Percentiles rank a stretch among this genome's conserved stretches.
Evolutionary conservation across 1,284 basidiomycete species (phyloP).

Genomic region (Cutaneotrichosporon cutaneum): DNA sequence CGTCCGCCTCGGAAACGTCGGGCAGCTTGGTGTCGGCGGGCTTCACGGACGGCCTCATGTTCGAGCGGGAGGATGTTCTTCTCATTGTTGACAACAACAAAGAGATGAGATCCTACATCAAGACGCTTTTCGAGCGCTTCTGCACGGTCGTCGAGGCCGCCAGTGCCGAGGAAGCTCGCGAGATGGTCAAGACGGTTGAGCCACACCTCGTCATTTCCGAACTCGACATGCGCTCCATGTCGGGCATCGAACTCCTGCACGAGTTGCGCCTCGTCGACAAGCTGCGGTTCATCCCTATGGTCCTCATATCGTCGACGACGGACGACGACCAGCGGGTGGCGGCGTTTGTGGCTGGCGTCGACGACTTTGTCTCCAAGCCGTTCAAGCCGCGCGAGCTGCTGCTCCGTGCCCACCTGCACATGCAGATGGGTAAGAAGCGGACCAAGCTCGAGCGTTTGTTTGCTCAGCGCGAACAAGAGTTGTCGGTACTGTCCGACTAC

Average conservation of each 20-base stretch:
- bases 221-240: slow-evolving; percentile 48
- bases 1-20: background rate
- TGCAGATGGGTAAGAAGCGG: slow-evolving; percentile 49
- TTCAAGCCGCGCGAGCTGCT: slow-evolving; percentile 53
- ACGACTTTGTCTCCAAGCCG: slow-evolving; percentile 50
- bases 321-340: slow-evolving; percentile 43
- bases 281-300: slow-evolving; percentile 34
- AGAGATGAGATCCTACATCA: slow-evolving; percentile 49
- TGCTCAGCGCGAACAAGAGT: slow-evolving; percentile 39
- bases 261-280: slow-evolving; percentile 27
- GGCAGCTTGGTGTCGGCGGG: background rate
- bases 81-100: slow-evolving; percentile 39
- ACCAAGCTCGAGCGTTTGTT: slow-evolving; percentile 42
- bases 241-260: slow-evolving; percentile 38
- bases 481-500: slow-evolving; percentile 48
- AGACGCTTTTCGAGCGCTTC: slow-evolving; percentile 42
- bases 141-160: slow-evolving; percentile 49
- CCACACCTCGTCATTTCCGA: slow-evolving; percentile 45
- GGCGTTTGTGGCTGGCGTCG: slow-evolving; percentile 52
- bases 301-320: slow-evolving; percentile 36
- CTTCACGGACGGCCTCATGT: slow-evolving; percentile 35
- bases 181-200: slow-evolving; percentile 29
- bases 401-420: slow-evolving; percentile 50
- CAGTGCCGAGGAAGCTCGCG: slow-evolving; percentile 50
- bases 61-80: slow-evolving; percentile 33